Base-by-base conservation (phyloP, 257 asterid genomes). In the Scutellaria minor region DNA sequence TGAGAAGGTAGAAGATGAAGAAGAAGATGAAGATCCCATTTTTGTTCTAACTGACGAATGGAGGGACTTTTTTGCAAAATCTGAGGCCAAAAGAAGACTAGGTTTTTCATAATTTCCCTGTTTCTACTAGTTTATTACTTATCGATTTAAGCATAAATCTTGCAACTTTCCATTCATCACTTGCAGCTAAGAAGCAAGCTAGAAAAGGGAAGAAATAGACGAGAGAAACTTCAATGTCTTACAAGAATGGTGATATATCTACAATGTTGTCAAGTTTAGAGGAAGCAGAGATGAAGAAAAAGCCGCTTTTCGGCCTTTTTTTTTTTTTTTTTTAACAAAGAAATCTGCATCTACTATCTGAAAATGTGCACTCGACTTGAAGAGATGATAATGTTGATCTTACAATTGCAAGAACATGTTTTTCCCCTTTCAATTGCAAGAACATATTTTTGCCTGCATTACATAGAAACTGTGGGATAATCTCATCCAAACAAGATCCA, bases 1-100 rank as follows among this genome's bases (percentile, higher is more conserved):
- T 18, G 77, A 65, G 57, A 72, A 77, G 64, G 48, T 70, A 56
- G 96, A 87, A 24, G 37, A 31, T 31, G 18, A 18, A 56, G 96
- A 87, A 24, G 37, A 31, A 1, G 18, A 18, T 18, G 94, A 82
- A 10, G 98, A 92, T 13, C 92, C 94, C 2, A 58, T 87, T 41
- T 90, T 87, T 40, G 97, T 90, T 73, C 86, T 88, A 55, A 92
- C 97, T 10, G 97, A 92, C 74, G 98, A 92, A 78, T 90, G 97
- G 98, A 87, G 81, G 80, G 98, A 90, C 1, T 90, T 92, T 84
- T 90, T 90, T 68, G 96, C 97, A 4, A 90, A 92, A 74, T 90
- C 97, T 10, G 95, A 92, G 82, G 98, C 98, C 71, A 87, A 88
- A 68, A 82, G 97, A 82, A 87, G 75, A 83, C 77, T 53, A 77